Base-by-base conservation (phyloP, 768 basidiomycete genomes). In the Tylopilus plumbeoviolaceoides region DNA sequence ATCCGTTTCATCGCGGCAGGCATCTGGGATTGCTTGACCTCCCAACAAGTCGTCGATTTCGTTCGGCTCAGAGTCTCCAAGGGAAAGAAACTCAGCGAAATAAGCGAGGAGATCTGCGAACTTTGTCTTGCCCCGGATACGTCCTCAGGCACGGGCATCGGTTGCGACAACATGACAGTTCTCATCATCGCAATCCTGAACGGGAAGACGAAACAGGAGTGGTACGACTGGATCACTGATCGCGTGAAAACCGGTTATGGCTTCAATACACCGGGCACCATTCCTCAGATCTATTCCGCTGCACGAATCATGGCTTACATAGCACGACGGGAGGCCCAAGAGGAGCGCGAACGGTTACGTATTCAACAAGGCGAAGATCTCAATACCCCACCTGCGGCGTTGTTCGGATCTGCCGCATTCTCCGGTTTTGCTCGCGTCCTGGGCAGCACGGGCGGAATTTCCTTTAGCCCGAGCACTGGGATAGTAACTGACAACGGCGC, bases 81-180 rank as follows among this genome's bases (percentile, higher is more conserved):
- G 61, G 86, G 87, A 38, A 88, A 85, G 63, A 76, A 84, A 48
- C 80, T 98, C 8, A 59, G 72, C n/a, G 86, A 94, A 66, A 91
- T 98, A 54, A 83, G 87, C 62, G 92, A 95, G 70, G 78, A 83
- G 63, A 84, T 98, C 59, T 95, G 95, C 70, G 88, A 91, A 54
- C 86, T 89, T 60, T 98, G 97, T 64, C 79, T 98, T 44, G 95
- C 97, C 21, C 95, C 95, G 1, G 93, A 97, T 67, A 90, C 91
- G 2, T 86, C 87, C 21, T 89, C 89, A 33, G 91, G 90, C 44
- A 83, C 84, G 41, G 97, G 97, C 12, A 91, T 98, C 57, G 97
- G 97, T 18, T 98, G 95, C 68, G 97, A 99, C 74, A 98, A 99
- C 75, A 99, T 99, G 97, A 99, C 97, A 0, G 75, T 97, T 45